phyloP scores from a whole-genome alignment of 768 basidiomycete genomes.

The Piloderma croceum region DNA sequence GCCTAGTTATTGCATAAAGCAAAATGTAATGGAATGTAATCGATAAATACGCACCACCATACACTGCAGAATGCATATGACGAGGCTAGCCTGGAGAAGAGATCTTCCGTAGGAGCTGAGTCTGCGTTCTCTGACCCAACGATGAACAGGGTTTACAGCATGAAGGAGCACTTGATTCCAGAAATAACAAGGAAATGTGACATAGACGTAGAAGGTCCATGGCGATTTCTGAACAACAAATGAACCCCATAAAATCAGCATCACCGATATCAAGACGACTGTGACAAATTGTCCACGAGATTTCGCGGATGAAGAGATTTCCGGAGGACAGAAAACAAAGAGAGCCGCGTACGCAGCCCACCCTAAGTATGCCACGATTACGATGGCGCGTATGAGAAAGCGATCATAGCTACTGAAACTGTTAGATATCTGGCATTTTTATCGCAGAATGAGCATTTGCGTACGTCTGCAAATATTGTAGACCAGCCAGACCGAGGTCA shows the following conservation, averaged over 20 bases:
- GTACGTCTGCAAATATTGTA: slow-evolving; percentile 74
- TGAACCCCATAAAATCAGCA: slow-evolving; percentile 38
- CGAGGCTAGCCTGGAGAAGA: slow-evolving; percentile 25
- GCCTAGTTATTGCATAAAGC: slow-evolving; percentile 31
- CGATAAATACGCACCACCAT: slow-evolving; percentile 59
- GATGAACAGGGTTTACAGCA: slow-evolving; percentile 11
- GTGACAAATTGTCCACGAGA: slow-evolving; percentile 4
- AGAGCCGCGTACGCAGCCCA: slow-evolving; percentile 69
- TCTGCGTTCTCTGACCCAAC: too few species aligned
- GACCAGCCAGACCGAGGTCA: slow-evolving; percentile 46
- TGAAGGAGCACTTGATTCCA: slow-evolving; percentile 53
- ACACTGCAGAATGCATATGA: slow-evolving; percentile 45
- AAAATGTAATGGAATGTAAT: neutral
- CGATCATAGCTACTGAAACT: slow-evolving; percentile 57
- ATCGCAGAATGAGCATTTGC: slow-evolving; percentile 3
- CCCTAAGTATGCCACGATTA: slow-evolving; percentile 66
- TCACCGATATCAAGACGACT: slow-evolving; percentile 17
- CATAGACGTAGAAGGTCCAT: slow-evolving; percentile 70
- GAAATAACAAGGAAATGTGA: slow-evolving; percentile 71
- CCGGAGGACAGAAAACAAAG: slow-evolving; percentile 45
- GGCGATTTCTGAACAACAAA: slow-evolving; percentile 65
- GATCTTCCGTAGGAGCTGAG: too few species aligned
- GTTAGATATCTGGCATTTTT: slow-evolving; percentile 6
- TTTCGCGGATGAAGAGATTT: slow-evolving; percentile 7
- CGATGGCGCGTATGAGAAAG: slow-evolving; percentile 61